Conservation (phyloP, 495 filamentous ascomycete species). For the Podospora pseudocomata region DNA sequence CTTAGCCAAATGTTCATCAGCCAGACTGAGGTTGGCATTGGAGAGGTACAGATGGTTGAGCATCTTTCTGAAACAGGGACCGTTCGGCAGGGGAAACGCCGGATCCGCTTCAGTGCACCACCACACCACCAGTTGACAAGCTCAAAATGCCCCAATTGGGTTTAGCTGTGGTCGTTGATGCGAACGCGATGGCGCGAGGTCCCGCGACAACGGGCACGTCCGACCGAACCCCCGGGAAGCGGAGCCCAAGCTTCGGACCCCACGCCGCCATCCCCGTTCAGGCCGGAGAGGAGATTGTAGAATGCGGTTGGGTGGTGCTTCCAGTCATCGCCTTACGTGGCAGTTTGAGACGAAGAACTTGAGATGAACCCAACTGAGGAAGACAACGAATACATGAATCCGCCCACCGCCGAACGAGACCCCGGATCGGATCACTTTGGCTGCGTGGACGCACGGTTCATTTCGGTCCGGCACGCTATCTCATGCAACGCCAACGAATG, state of each 20-base stretch:
- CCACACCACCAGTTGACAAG: no score
- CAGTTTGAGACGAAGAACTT: neutral
- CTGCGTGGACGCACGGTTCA: conserved; percentile 17
- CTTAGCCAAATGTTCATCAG: no score
- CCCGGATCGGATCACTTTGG: conserved; percentile 5
- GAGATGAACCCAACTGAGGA: neutral
- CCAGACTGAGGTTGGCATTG: conserved; percentile 1
- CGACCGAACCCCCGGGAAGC: neutral
- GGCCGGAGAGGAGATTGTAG: neutral
- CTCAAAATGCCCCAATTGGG: neutral
- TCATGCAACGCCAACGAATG: conserved; percentile 21
- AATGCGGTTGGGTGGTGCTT: no score
- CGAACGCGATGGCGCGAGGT: neutral
- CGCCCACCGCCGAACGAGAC: neutral
- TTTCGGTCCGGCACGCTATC: conserved; percentile 14
- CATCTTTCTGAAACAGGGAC: conserved; percentile 12
- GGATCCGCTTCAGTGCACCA: neutral
- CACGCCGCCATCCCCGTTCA: neutral
- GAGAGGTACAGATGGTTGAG: neutral
- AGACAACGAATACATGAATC: no score
- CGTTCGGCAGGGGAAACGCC: conserved; percentile 5
- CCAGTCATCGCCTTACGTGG: no score
- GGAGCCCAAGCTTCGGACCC: neutral
- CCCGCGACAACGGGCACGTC: neutral
- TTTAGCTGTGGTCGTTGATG: neutral